Evolutionary conservation across 2,329 filamentous ascomycete species (phyloP), one percentile per base, ranked within the genome.

Genomic region (Pseudocercospora eumusae): DNA sequence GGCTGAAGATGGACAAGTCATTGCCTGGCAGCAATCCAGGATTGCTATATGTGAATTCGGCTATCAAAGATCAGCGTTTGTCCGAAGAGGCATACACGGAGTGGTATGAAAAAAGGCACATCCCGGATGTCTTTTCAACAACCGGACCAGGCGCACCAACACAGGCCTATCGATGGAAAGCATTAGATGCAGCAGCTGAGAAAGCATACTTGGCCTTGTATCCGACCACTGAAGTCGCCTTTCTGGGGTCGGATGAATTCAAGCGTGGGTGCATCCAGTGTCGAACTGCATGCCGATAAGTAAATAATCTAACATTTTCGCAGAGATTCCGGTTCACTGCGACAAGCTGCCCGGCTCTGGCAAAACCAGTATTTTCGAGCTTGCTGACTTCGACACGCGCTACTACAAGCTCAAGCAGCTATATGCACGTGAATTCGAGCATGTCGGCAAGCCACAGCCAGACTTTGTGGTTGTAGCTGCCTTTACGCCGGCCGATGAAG

Each of bases 71-170:
- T 21, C 59, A 61, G 15, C 53, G 54, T 2, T 18, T 66, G 1
- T 60, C 65, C 1, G 33, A 59, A 40, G 56, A 64, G 13, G 44
- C 53, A 7, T 67, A 59, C 54, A 61, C 54, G 3, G 47, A 64
- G 36, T 67, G 63, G 63, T 67, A 67, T 20, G 55, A 62, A n/a
- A 11, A 57, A 2, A 31, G 47, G 21, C 65, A 67, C 40, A 64
- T 67, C 23, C 65, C 63, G n/a, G 65, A 67, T 27, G 52, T 63
- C 7, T 61, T 67, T 42, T 57, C 61, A 23, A 64, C 63, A 1
- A 52, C 3, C 20, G 47, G 47, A n/a, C 23, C 47, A n/a, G 44
- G 59, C n/a, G 64, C 56, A n/a, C 59, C 64, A 18, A 44, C 49
- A 25, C 55, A 63, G 27, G 63, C 63, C 4, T 61, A 49, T 27